These are phyloP conservation scores for Macrophomina tecta DNA, from an alignment of 2,329 filamentous ascomycete species.

Conservation along the genomic window DNA sequence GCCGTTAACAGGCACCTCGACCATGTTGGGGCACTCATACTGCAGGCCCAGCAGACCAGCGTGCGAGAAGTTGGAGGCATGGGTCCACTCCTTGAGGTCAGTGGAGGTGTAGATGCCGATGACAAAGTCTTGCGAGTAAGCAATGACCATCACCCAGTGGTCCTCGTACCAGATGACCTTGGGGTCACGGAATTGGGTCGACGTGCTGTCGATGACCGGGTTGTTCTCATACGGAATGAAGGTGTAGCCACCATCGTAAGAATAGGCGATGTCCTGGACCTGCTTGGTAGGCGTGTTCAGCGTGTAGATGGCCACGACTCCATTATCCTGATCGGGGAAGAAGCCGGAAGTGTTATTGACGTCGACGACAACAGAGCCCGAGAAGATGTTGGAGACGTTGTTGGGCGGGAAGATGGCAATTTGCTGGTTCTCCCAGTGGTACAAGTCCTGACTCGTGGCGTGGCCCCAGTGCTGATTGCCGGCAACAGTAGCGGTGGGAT, in stretches of 20 bases:
- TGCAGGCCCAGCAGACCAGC: slow-evolving; percentile 60
- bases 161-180: slow-evolving; percentile 66
- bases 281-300: slow-evolving; percentile 53
- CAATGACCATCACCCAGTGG: slow-evolving; percentile 64
- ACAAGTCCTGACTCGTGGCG: slow-evolving; percentile 66
- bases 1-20: slow-evolving; percentile 59
- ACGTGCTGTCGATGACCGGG: slow-evolving; percentile 63
- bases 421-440: slow-evolving; percentile 69
- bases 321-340: slow-evolving; percentile 65
- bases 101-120: slow-evolving; percentile 68
- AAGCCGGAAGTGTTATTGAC: slow-evolving; percentile 70
- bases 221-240: slow-evolving; percentile 66
- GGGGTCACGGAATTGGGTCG: slow-evolving; percentile 68
- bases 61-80: slow-evolving; percentile 63
- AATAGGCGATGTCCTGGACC: slow-evolving; percentile 67
- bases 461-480: slow-evolving; percentile 73
- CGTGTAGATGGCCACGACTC: slow-evolving; percentile 67
- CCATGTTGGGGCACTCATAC: slow-evolving; percentile 69
- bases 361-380: slow-evolving; percentile 65
- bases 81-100: slow-evolving; percentile 65
- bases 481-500: slow-evolving; percentile 55
- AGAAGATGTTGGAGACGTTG: slow-evolving; percentile 60
- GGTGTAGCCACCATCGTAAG: slow-evolving; percentile 65
- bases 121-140: slow-evolving; percentile 61
- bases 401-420: slow-evolving; percentile 66